Percentiles rank a stretch among this genome's conserved stretches.
Evolutionary conservation across 768 basidiomycete species (phyloP).

Genomic region (Coprinopsis cinerea): DNA sequence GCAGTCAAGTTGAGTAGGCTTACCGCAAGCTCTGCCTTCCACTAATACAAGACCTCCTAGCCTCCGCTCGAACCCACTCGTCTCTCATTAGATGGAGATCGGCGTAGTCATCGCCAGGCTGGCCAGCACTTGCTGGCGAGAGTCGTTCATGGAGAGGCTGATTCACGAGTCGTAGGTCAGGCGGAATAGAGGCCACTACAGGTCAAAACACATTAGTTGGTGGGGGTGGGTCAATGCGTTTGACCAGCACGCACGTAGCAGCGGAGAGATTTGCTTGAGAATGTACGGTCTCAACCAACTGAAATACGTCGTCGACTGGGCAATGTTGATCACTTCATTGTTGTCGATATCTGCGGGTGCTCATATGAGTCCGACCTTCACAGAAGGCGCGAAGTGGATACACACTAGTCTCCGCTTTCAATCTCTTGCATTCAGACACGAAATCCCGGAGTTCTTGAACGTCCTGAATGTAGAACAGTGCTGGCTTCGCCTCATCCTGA

Average conservation of each 20-base stretch:
- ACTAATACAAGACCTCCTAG: slow-evolving; percentile 29
- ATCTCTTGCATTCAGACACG: slow-evolving; percentile 49
- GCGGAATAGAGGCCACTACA: slow-evolving; percentile 37
- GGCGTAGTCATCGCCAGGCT: slow-evolving; percentile 50
- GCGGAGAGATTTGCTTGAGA: slow-evolving; percentile 21
- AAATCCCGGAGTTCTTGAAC: slow-evolving; percentile 40
- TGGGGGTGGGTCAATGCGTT: not conserved
- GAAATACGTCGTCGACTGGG: slow-evolving; percentile 30
- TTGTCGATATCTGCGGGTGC: slow-evolving; percentile 17
- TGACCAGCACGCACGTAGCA: slow-evolving; percentile 18
- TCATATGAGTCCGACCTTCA: not conserved
- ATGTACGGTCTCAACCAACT: slow-evolving; percentile 44
- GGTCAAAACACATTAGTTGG: not conserved
- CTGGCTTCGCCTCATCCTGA: slow-evolving; percentile 21
- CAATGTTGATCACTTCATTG: slow-evolving; percentile 19
- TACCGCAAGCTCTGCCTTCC: slow-evolving; percentile 30
- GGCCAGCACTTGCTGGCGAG: slow-evolving; percentile 56
- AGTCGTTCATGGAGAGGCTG: slow-evolving; percentile 48
- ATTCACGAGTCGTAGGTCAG: slow-evolving; percentile 49
- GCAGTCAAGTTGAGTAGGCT: not conserved
- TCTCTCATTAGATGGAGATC: slow-evolving; percentile 58
- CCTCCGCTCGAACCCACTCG: slow-evolving; percentile 52
- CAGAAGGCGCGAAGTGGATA: not conserved
- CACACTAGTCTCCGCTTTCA: slow-evolving; percentile 42
- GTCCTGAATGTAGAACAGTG: slow-evolving; percentile 43